Percentiles rank a stretch among this genome's conserved stretches.
Conservation (phyloP, 345 rosid genomes). For the Iberis pinnata region DNA sequence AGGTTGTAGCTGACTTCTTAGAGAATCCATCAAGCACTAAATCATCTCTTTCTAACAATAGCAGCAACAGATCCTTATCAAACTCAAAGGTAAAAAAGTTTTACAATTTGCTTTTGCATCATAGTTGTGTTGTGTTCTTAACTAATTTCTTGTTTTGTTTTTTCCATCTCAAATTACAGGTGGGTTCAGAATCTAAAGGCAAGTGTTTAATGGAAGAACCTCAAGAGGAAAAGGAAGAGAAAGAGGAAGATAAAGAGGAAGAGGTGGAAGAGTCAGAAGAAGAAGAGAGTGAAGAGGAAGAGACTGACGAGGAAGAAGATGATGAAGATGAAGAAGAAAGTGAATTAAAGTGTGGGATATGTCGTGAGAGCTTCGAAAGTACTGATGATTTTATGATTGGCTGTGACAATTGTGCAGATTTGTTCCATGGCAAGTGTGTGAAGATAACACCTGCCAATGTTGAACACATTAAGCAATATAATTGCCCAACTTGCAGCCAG, state of each 20-base stretch:
- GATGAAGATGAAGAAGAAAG: conserved; percentile 45
- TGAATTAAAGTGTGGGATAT: conserved; percentile 32
- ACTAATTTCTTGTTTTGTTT: conserved; percentile 21
- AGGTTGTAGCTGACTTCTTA: conserved; percentile 58
- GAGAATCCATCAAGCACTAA: conserved; percentile 67
- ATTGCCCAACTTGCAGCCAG: conserved; percentile 92
- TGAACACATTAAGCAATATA: conserved; percentile 87
- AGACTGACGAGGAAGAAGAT: conserved; percentile 47
- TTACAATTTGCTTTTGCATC: no score
- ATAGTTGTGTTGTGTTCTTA: background rate
- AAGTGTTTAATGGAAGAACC: conserved; percentile 34
- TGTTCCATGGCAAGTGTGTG: conserved; percentile 67
- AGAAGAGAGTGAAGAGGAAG: conserved; percentile 22
- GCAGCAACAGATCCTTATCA: conserved; percentile 61
- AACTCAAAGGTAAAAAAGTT: conserved; percentile 49
- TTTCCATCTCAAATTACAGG: no score
- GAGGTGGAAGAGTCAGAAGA: no score
- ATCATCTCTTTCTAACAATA: conserved; percentile 55
- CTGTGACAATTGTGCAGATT: conserved; percentile 64
- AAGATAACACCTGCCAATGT: conserved; percentile 90
- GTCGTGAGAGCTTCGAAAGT: conserved; percentile 72
- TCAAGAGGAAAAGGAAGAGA: no score
- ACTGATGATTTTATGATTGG: conserved; percentile 77
- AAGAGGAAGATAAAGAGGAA: no score
- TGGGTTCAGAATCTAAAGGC: conserved; percentile 39